phyloP scores from a whole-genome alignment of 2,329 filamentous ascomycete genomes.

The Setomelanomma holmii region DNA sequence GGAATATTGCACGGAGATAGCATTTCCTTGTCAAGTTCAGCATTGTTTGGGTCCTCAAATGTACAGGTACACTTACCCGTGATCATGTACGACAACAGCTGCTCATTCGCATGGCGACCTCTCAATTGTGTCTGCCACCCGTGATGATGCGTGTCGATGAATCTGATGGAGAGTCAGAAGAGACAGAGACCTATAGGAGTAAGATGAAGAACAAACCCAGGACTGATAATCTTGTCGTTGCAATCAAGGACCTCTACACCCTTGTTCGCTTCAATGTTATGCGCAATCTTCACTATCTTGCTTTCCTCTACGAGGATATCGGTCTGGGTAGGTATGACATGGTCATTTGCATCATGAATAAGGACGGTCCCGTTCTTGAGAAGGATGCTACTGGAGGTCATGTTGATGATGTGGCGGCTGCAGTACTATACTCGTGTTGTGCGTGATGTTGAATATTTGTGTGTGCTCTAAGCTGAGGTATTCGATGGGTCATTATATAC shows the following conservation, averaged over 20 bases:
- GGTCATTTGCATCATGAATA: constrained; percentile 43
- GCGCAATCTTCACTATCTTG: constrained; percentile 43
- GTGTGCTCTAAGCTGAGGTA: too few relatives aligned
- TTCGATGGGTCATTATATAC: too few relatives aligned
- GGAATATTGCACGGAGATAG: constrained; percentile 39
- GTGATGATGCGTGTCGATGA: constrained; percentile 61
- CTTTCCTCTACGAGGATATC: constrained; percentile 45
- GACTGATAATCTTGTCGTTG: constrained; percentile 60
- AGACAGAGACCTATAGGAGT: neutral
- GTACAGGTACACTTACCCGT: constrained; percentile 34
- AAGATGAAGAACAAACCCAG: constrained; percentile 54
- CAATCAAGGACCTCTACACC: constrained; percentile 57
- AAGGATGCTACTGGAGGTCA: constrained; percentile 23
- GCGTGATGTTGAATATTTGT: too few relatives aligned
- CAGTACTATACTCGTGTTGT: too few relatives aligned
- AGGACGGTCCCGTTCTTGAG: constrained; percentile 49
- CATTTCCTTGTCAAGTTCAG: constrained; percentile 42
- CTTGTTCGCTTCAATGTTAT: constrained; percentile 27
- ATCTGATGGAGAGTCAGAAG: too few relatives aligned
- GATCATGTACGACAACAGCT: constrained; percentile 54
- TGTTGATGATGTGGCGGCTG: too few relatives aligned
- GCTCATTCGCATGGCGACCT: constrained; percentile 60
- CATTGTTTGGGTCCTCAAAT: too few relatives aligned
- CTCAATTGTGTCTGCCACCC: constrained; percentile 63
- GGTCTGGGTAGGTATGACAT: constrained; percentile 38